phyloP scores from a whole-genome alignment of 2,329 filamentous ascomycete genomes.

The Fusarium ramigenum region DNA sequence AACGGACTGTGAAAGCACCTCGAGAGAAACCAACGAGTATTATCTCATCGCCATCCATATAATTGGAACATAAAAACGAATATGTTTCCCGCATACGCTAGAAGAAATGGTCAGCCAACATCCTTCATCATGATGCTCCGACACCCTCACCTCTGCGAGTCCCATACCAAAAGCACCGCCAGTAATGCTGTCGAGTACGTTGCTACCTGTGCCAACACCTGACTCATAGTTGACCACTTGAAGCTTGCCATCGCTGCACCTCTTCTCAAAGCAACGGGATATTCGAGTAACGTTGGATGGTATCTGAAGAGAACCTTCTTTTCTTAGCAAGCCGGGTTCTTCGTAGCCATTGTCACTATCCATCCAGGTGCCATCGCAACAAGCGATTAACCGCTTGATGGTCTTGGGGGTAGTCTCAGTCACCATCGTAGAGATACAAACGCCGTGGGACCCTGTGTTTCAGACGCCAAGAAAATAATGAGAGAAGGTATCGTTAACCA shows the following conservation, averaged over 20 bases:
- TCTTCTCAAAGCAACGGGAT: constrained; percentile 63
- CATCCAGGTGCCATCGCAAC: constrained; percentile 65
- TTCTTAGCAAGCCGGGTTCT: constrained; percentile 50
- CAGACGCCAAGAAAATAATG: neutral
- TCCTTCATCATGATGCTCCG: neutral
- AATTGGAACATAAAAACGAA: constrained; percentile 69
- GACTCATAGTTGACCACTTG: constrained; percentile 71
- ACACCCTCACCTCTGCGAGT: constrained; percentile 57
- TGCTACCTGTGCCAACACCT: constrained; percentile 65
- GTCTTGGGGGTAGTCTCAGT: constrained; percentile 4
- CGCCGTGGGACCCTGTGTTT: neutral
- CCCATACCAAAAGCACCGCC: constrained; percentile 66
- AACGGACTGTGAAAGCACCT: constrained; percentile 67
- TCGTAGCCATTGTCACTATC: constrained; percentile 60
- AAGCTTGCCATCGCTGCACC: constrained; percentile 60
- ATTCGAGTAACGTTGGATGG: constrained; percentile 71
- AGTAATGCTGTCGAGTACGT: constrained; percentile 58
- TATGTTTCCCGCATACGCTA: constrained; percentile 69
- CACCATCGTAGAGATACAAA: constrained; percentile 1
- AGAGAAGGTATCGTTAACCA: neutral
- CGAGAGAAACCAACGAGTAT: constrained; percentile 66
- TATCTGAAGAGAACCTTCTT: constrained; percentile 55
- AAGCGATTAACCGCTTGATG: constrained; percentile 60
- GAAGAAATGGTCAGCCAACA: neutral
- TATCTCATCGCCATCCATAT: constrained; percentile 66